Evolutionary conservation across 768 basidiomycete genomes (phyloP), one percentile per base, ranked within the genome.

Genomic region (Pleurotus djamor): DNA sequence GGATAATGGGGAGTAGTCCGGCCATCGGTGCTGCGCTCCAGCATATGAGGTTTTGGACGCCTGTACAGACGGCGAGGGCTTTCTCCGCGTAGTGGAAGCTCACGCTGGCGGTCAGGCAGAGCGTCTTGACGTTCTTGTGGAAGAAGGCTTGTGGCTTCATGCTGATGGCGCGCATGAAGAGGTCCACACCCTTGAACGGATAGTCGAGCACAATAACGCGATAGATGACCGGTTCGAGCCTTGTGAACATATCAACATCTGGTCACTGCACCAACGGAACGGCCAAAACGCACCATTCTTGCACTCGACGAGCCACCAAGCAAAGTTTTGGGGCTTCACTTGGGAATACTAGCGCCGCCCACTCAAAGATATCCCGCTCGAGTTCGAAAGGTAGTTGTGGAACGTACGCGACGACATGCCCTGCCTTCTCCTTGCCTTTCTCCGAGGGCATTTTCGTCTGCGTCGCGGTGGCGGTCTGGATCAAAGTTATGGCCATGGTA

Each of bases 151-250:
- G 52, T 1, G 77, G 75, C 34, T 71, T 69, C 38, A 66, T 66
- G 36, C 65, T 64, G 52, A 78, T 60, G 4, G 74, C 74, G 21
- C 71, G 71, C 45, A 79, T 55, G 65, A 78, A 77, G 54, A 75
- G 59, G 12, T 61, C 63, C 3, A 70, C 69, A 52, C 76, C 74
- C 41, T 47, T 51, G 37, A 64, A 64, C 34, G 61, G 41, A 45
- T 50, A 52, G 41, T 55, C 72, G 16, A 79, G 65, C 4, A 74
- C 67, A 7, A 78, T 72, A 63, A 74, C 72, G 38, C 71, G 64
- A 64, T 78, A 80, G 35, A 79, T 71, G 13, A 65, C 58, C 45
- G 78, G 78, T 48, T 72, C 70, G 36, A 77, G 67, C 77, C 79
- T 49, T 2, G 56, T 14, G 13, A 17, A 41, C 17, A 13, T 52